Evolutionary conservation across 1,284 basidiomycete genomes (phyloP), one percentile per base, ranked within the genome.

Genomic region (Gastroboletus turbinatus): DNA sequence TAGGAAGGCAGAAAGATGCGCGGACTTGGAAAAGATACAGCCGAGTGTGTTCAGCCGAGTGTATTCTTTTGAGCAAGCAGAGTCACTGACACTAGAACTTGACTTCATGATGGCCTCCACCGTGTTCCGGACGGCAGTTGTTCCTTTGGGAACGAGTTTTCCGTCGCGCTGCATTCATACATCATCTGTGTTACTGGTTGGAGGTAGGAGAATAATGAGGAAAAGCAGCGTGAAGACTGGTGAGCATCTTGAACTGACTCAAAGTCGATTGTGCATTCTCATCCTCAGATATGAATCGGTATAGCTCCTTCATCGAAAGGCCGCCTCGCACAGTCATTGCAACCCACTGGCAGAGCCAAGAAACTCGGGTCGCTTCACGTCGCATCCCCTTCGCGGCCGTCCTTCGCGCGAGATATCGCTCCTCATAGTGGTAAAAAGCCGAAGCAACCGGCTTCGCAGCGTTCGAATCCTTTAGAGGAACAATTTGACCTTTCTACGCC

Each of bases 401-500:
- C 65, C 3, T 71, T 69, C 27, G 30, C 40, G 5, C 69, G 73
- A 13, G 72, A 75, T 25, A 1, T 29, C 5, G 61, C 54, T 8
- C 74, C 73, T 4, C 75, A 75, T 52, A 48, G 39, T 14, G 60
- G 59, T 8, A 60, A 50, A 49, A 42, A 25, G 4, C 49, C 59
- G 1, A 66, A 46, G 36, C 46, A 42, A 51, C 42, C 4, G n/a
- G 14, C 35, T 35, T 35, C 49, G 2, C 33, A 17, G n/a, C 57
- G n/a, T 9, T 56, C 64, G n/a, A 72, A 70, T 48, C 67, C 71
- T 19, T 61, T 79, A 13, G 68, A 64, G n/a, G 65, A 71, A 32
- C 76, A 79, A 54, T 77, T 80, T 23, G 76, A 77, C 58, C 62
- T 72, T 19, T 69, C 72, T 5, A 61, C 68, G 5, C 57, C 63